Evolutionary conservation across 1,139 yeast genomes (phyloP), one percentile per base, ranked within the genome.

Genomic region (Sugiyamaella neomexicana): DNA sequence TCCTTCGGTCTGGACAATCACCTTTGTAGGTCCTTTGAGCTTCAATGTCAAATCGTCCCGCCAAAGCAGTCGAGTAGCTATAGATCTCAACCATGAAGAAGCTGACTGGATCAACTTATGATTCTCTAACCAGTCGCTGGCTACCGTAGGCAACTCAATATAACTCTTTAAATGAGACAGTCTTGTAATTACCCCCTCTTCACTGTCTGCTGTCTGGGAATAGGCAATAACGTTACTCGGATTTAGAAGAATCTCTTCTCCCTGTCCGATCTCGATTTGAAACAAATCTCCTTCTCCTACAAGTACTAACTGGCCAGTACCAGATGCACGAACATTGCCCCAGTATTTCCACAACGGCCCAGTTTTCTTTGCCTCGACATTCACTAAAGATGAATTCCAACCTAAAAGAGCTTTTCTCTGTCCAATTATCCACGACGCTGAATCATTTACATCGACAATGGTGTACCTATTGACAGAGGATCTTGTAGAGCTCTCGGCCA

Each of bases 231-330:
- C 60, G 42, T 66, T 63, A 12, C 63, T 54, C 3, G 74, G 73
- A 51, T 68, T 69, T 29, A 69, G 60, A 27, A 59, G 57, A 29
- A 69, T 54, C 31, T 62, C 59, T 41, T 71, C 73, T n/a, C 60
- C 64, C 25, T 60, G 62, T 34, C 55, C 61, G 12, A 71, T 57
- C 13, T 68, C 68, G 12, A 70, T 46, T 54, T 68, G 69, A 57
- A 62, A 69, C 13, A 70, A 58, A 49, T 69, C 68, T 1, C 74
- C 72, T 37, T 65, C 61, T n/a, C 72, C 74, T 5, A 64, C 63
- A 17, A 70, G 51, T 2, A 68, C 73, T 5, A 68, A 53, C 45
- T 70, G 68, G 13, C 73, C 74, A 3, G 64, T 61, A 1, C 72
- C 72, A 7, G 67, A 55, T 2, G 65, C 58, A 17, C 54, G 53